Evolutionary conservation across 1,284 basidiomycete genomes (phyloP), one percentile per base, ranked within the genome.

Genomic region (Microbotryum scabiosae): DNA sequence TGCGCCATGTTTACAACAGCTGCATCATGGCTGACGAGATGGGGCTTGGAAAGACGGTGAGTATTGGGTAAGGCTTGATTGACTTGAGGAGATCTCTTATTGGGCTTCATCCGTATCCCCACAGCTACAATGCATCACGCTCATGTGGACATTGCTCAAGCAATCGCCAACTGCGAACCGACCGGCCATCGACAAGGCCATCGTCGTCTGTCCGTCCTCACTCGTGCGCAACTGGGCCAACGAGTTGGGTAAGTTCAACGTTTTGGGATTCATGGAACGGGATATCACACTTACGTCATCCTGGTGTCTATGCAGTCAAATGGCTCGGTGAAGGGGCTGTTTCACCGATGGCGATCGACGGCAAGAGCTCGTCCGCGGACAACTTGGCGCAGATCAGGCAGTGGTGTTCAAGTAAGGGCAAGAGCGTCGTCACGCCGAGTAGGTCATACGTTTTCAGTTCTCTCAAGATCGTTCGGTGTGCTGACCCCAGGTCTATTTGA

Each of bases 11-110:
- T 9, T 21, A 48, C 26, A 47, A 18, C 57, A 75, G 78, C 0
- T 97, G 91, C 72, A 98, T 98, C 73, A 93, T 98, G 88, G 94
- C 96, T 0, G 94, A 98, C 73, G 94, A 97, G 76, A 98, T 98
- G 94, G 94, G 96, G 73, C 83, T 94, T 23, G 71, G 71, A n/a
- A 71, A 71, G 61, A 70, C 25, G 89, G 90, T 75, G 57, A 64
- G 75, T 69, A 21, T 6, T 10, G 14, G 36, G n/a, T 12, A 30
- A 30, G 21, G 28, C 10, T 36, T 53, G 10, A 23, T 36, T 32
- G 16, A 14, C 25, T 43, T 47, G 3, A 18, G 8, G 23, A n/a
- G 23, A 28, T 18, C 16, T 26, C 9, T 57, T 3, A 21, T 32
- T 5, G 16, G 36, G 30, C 50, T 60, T 30, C 20, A n/a, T 48